Base-by-base conservation (phyloP, 2,329 filamentous ascomycete species). In the Macrophomina tecta region DNA sequence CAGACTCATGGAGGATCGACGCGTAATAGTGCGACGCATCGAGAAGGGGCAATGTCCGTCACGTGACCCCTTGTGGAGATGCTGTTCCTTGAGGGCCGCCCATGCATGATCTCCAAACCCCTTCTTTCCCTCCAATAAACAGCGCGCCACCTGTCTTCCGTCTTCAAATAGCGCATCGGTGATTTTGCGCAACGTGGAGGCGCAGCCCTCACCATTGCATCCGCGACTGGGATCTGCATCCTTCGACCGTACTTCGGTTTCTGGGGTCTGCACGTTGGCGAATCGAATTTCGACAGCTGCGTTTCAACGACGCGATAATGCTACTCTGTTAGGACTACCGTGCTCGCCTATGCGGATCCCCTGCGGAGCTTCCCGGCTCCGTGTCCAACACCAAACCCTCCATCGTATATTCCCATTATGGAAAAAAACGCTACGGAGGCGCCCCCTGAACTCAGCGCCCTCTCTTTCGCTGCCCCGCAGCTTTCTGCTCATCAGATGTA, bases 1-100 rank as follows among this genome's bases (percentile, higher is more conserved):
- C 48, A 46, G 56, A 61, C 32, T 8, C 23, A 42, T 32, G 55
- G 55, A n/a, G 16, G 56, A 61, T 61, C 56, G 56, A 61, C 56
- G 5, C 56, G 56, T 32, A 61, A 61, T 46, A 32, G 56, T 46
- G 56, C 56, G 40, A 61, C 56, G 40, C 8, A 18, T 23, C 18
- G 14, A 16, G 34, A 56, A 8, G 52, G 34, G 51, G 36, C 36
- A 23, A 23, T 23, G 23, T n/a, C 3, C 36, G 16, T 58, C 53
- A 58, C 53, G 53, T 58, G 53, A 28, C 11, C n/a, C 5, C 14
- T 5, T 61, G 40, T 61, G 56, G 56, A 48, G 56, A 45, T 58
- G 55, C 36, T n/a, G 28, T 32, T 38, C 55, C 23, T 45, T 45
- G 18, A n/a, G 36, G 28, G 36, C 53, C 53, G 55, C 36, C 23